Base-by-base conservation (phyloP, 768 basidiomycete genomes). In the Lentinus brumalis region DNA sequence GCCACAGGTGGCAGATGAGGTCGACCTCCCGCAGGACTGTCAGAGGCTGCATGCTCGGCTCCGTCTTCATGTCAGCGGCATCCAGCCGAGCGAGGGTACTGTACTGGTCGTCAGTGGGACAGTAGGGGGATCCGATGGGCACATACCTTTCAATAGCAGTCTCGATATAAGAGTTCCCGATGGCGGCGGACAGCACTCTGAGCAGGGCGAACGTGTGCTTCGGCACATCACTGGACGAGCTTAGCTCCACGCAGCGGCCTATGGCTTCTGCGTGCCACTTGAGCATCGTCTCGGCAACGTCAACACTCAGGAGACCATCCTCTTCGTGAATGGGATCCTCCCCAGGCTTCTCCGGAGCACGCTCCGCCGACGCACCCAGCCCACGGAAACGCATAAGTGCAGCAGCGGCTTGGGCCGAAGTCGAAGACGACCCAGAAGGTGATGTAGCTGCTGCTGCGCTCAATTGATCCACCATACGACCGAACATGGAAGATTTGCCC, bases 211-310 rank as follows among this genome's bases (percentile, higher is more conserved):
- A 93, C 1, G 90, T 90, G 65, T 94, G 91, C 74, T 97, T 97
- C 3, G 92, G 87, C 94, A 96, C 86, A 69, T 99, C 97, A 45
- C 84, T 87, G 8, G 83, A 69, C 11, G 87, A 75, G 69, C 88
- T 95, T 50, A 99, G 78, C 74, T 98, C 97, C 11, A 96, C 92
- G 65, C 94, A 96, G 66, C 97, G 79, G 4, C 97, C 96, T 31
- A 97, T 88, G 5, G 95, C 93, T 72, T 99, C 97, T 2, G 97
- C 96, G 74, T 99, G 97, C 95, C 96, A 98, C 73, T 87, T 92
- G 15, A 98, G 77, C 87, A 98, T 95, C 67, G 83, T 88, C 77
- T 96, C 94, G 2, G 94, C 92, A 10, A 86, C 77, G 42, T 87
- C 85, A 3, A 97, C 76, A 49, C 78, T 87, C 39, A 98, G 76